Evolutionary conservation across 83 land plant genomes (phyloP), one percentile per base, ranked within the genome.

Genomic region (Thuja plicata): DNA sequence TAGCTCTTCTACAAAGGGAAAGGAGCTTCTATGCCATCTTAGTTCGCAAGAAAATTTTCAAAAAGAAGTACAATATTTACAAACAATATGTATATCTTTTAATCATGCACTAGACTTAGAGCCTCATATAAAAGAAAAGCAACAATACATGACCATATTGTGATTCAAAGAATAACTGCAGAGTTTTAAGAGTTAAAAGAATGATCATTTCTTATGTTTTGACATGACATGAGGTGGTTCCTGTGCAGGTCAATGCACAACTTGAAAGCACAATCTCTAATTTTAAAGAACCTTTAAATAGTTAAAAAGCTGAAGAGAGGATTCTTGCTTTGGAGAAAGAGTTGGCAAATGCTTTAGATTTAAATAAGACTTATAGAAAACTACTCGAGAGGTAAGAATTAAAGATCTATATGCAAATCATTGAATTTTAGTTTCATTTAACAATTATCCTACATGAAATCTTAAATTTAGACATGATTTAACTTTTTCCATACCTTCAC

Each of bases 261-360:
- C 83, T 95, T 46, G 91, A 90, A 82, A 90, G 48, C 57, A 91
- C 88, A 50, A 92, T 88, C 52, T 94, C 95, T 38, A 83, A 66
- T 24, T 92, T 80, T 40, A 92, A 91, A 27, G 94, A 93, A 87
- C 84, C 90, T 89, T 82, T 92, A 21, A 89, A 77, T 50, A 82
- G 85, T 89, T 93, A 92, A 37, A 94, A 94, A 88, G 88, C 97
- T 66, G 48, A 92, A 62, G 92, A 94, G 88, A 92, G 94, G 87
- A 94, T 94, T 17, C 92, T 94, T 52, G 94, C 95, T 40, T 88
- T 95, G 90, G 97, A 94, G 89, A 87, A 92, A 73, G 97, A 95
- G 91, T 90, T 95, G 83, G 94, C 97, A 52, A 91, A 94, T 88
- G 89, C 97, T 55, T 85, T 94, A 84, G 90, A 92, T 76, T 8